These are phyloP conservation scores for Apiotrichum gamsii DNA, from an alignment of 1,284 basidiomycete species.

Conservation along the genomic window DNA sequence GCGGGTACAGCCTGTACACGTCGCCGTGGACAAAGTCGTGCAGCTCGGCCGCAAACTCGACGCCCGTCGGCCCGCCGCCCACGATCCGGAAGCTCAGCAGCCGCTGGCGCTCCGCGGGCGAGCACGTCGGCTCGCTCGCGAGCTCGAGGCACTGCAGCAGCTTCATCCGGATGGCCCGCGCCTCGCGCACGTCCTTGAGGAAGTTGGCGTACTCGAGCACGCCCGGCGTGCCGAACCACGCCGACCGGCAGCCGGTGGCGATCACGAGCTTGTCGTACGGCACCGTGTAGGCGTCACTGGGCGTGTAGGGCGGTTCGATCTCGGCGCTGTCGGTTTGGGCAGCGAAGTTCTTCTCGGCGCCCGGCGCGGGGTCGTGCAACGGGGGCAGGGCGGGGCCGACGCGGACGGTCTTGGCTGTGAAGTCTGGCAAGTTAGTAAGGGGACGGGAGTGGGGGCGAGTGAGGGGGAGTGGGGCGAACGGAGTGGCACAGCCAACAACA, in stretches of 20 bases:
- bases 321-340: conserved; percentile 5
- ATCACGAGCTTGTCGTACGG: conserved; percentile 76
- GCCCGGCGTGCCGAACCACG: conserved; percentile 56
- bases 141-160: conserved; percentile 76
- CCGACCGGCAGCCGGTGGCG: conserved; percentile 74
- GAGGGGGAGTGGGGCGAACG: too few relatives aligned
- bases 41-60: conserved; percentile 79
- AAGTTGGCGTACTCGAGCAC: conserved; percentile 74
- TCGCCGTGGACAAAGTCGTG: conserved; percentile 55
- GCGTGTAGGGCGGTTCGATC: conserved; percentile 45
- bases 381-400: conserved; percentile 33
- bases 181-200: conserved; percentile 74
- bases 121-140: conserved; percentile 64
- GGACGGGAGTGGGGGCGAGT: too few relatives aligned
- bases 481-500: too few relatives aligned
- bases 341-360: background rate
- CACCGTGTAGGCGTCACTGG: conserved; percentile 50
- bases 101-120: conserved; percentile 59
- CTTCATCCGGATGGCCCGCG: conserved; percentile 66
- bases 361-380: conserved; percentile 7
- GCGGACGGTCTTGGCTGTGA: conserved; percentile 56
- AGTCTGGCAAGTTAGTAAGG: too few relatives aligned
- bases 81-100: conserved; percentile 75
- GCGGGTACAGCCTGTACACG: conserved; percentile 54
- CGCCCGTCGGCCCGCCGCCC: conserved; percentile 57